Evolutionary conservation across 352 stramenopile species (phyloP).

Genomic region (Plasmopara viticola): DNA sequence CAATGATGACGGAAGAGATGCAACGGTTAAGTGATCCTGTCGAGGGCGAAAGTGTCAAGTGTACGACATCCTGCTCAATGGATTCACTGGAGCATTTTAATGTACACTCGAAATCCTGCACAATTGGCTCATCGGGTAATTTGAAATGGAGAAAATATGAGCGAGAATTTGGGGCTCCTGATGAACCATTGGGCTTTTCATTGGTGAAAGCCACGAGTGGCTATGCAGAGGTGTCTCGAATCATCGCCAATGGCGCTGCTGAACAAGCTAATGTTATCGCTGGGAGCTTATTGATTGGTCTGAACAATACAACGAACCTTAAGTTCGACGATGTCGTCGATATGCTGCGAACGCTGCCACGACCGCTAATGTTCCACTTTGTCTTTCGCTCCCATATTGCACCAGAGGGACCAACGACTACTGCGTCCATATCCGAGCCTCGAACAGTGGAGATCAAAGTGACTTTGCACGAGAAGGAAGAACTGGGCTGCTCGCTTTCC

Average conservation of each 20-base stretch:
- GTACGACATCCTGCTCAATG: conserved; percentile 53
- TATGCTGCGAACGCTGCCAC: conserved; percentile 38
- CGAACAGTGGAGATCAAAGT: conserved; percentile 50
- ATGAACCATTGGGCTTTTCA: conserved; percentile 56
- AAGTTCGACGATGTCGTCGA: conserved; percentile 71
- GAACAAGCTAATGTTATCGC: conserved; percentile 57
- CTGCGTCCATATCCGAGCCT: conserved; percentile 59
- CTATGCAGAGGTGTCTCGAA: conserved; percentile 65
- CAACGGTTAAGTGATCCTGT: conserved; percentile 3
- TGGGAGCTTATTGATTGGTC: conserved; percentile 65
- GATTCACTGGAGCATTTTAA: conserved; percentile 48
- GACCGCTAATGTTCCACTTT: conserved; percentile 67
- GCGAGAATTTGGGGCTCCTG: conserved; percentile 35
- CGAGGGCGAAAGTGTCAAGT: conserved; percentile 41
- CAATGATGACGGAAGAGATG: conserved; percentile 6
- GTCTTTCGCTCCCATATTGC: conserved; percentile 34
- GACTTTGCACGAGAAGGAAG: conserved; percentile 43
- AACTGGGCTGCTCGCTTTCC: conserved; percentile 57
- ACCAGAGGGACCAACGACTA: conserved; percentile 18
- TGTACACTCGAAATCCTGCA: conserved; percentile 54
- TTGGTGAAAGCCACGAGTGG: conserved; percentile 59
- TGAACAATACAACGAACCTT: conserved; percentile 52
- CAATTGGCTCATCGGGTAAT: conserved; percentile 37
- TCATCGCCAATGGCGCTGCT: conserved; percentile 48
- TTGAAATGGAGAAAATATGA: conserved; percentile 58